Conservation (phyloP, 139 green algal genomes). For the Astrephomene gubernaculifera region DNA sequence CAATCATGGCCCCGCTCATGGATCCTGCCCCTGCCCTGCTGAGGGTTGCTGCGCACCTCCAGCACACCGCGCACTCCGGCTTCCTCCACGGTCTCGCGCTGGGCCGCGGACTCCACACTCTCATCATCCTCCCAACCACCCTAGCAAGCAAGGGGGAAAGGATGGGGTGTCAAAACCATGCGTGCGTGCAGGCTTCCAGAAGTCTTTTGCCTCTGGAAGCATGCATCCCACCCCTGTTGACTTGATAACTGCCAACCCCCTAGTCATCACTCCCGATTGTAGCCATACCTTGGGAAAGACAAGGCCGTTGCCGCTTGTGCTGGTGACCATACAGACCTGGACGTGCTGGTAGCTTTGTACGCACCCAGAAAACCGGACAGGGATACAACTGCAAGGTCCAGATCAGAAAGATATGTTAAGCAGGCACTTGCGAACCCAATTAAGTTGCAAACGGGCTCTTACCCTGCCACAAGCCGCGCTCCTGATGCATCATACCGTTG, state of each 20-base stretch:
- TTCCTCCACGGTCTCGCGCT: slow-evolving; percentile 93
- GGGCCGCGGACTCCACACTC: slow-evolving; percentile 82
- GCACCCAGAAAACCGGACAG: slow-evolving; percentile 62
- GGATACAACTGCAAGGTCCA: slow-evolving; percentile 81
- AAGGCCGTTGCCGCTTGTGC: slow-evolving; percentile 75
- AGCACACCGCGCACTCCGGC: slow-evolving; percentile 87
- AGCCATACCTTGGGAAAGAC: slow-evolving; percentile 88
- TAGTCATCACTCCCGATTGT: not conserved
- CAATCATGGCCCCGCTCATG: too few relatives aligned
- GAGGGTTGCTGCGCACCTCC: slow-evolving; percentile 62
- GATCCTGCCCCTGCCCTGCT: not conserved
- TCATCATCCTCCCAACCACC: slow-evolving; percentile 96
- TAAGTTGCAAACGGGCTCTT: not conserved
- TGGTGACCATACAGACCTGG: slow-evolving; percentile 79
- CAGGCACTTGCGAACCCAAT: not conserved
- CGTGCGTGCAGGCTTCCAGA: not conserved
- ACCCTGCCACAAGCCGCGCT: slow-evolving; percentile 83
- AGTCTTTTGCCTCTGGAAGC: not conserved
- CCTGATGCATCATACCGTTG: slow-evolving; percentile 75
- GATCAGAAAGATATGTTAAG: not conserved
- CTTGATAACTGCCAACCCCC: not conserved
- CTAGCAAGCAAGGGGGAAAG: slow-evolving; percentile 87
- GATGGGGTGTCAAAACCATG: not conserved
- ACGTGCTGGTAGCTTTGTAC: slow-evolving; percentile 4
- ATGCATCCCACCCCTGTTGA: not conserved